Conservation (phyloP, 2,329 filamentous ascomycete species). For the Seiridium unicorne region DNA sequence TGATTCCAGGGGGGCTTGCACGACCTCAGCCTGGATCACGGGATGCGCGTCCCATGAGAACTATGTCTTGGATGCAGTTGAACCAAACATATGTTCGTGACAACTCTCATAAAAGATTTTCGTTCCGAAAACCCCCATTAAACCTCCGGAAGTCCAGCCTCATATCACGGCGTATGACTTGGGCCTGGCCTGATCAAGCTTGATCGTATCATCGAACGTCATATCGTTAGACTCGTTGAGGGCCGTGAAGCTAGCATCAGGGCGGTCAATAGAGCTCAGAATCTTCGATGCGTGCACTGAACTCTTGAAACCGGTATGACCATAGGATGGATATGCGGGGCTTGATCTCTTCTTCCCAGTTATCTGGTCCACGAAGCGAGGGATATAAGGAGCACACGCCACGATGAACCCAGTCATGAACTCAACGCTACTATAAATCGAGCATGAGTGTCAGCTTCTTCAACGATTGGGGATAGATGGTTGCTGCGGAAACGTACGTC, state of each 20-base stretch:
- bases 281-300: background rate
- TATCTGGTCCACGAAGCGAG: background rate
- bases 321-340: background rate
- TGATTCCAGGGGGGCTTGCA: no score
- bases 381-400: background rate
- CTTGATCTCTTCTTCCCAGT: background rate
- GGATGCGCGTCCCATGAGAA: no score
- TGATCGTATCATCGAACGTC: background rate
- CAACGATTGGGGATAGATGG: background rate
- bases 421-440: conserved; percentile 9
- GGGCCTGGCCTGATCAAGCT: background rate
- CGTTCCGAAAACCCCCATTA: no score
- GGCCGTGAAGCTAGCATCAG: background rate
- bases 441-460: no score
- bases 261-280: background rate
- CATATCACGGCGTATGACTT: no score
- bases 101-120: no score
- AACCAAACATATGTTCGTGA: no score
- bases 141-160: no score
- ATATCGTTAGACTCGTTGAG: background rate
- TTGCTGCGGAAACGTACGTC: conserved; percentile 10
- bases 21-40: no score
- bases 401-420: conserved; percentile 12
- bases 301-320: background rate
- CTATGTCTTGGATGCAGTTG: no score